phyloP scores from a whole-genome alignment of 2,329 filamentous ascomycete genomes.

The Botrytis porri region DNA sequence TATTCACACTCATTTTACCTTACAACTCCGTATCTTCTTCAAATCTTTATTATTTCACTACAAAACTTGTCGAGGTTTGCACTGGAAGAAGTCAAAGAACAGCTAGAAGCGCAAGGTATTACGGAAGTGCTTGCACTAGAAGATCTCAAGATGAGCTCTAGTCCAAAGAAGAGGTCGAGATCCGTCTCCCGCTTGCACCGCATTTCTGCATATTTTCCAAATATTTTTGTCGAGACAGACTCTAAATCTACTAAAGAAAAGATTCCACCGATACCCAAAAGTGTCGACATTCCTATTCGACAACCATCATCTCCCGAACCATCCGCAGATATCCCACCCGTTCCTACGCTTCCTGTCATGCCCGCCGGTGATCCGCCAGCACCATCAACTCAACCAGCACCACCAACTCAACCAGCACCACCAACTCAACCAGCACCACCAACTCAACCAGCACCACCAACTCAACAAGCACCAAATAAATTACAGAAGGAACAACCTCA shows the following conservation, averaged over 20 bases:
- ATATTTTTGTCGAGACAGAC: conserved; percentile 15
- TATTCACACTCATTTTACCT: background rate
- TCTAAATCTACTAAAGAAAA: conserved; percentile 18
- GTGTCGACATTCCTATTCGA: background rate
- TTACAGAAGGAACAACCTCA: conserved; percentile 14
- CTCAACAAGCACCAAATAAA: background rate
- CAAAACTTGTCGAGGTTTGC: background rate
- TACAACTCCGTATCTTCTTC: background rate
- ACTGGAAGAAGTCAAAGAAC: background rate
- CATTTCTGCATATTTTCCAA: conserved; percentile 17
- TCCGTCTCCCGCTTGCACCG: conserved; percentile 19
- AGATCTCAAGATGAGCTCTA: conserved; percentile 21
- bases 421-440: background rate
- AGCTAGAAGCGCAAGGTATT: background rate
- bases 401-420: too few relatives aligned
- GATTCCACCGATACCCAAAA: conserved; percentile 5
- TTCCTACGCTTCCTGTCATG: conserved; percentile 1
- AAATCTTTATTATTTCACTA: background rate
- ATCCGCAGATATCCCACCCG: background rate
- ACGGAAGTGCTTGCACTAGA: background rate
- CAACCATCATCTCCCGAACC: background rate
- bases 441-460: background rate
- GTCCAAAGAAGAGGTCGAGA: conserved; percentile 16
- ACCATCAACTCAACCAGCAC: too few relatives aligned
- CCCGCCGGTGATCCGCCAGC: conserved; percentile 2